Conservation (phyloP, 2,329 filamentous ascomycete species). For the Alternaria triticimaculans region DNA sequence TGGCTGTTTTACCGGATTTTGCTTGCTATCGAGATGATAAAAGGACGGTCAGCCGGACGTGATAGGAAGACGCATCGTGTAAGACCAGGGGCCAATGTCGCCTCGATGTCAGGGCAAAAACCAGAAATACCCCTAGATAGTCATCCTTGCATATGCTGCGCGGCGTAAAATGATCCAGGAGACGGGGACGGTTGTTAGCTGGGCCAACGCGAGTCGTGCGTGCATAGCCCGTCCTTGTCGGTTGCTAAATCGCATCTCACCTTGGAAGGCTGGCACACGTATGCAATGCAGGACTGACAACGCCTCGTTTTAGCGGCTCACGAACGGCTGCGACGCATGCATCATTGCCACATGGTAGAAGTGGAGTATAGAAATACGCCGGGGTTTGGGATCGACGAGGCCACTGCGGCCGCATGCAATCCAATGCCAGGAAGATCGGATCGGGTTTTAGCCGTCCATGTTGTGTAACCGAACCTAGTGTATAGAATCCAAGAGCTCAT, state of each 20-base stretch:
- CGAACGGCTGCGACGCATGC: slow-evolving; percentile 2
- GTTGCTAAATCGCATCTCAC: not conserved
- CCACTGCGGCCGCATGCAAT: slow-evolving; percentile 5
- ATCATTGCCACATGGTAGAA: slow-evolving; percentile 14
- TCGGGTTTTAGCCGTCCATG: slow-evolving; percentile 2
- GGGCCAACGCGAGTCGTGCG: not conserved
- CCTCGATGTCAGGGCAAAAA: slow-evolving; percentile 10
- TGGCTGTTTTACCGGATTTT: slow-evolving; percentile 11
- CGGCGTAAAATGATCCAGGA: not conserved
- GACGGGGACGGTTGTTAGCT: not conserved
- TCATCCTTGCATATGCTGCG: slow-evolving; percentile 1
- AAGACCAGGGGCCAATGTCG: slow-evolving; percentile 2
- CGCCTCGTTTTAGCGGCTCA: not conserved
- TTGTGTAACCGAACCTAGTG: slow-evolving; percentile 6
- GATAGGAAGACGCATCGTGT: slow-evolving; percentile 6
- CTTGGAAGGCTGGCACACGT: not conserved
- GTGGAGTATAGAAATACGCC: slow-evolving; percentile 4
- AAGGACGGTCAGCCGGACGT: slow-evolving; percentile 13
- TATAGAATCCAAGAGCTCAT: not conserved
- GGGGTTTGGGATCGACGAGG: slow-evolving; percentile 4
- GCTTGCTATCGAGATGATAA: slow-evolving; percentile 1
- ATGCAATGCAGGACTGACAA: not conserved
- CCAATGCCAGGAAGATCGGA: slow-evolving; percentile 5
- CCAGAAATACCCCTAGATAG: not conserved
- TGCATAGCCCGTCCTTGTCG: slow-evolving; percentile 1